Evolutionary conservation across 1,284 basidiomycete genomes (phyloP).

Genomic region (Leccinum subspadiceum): DNA sequence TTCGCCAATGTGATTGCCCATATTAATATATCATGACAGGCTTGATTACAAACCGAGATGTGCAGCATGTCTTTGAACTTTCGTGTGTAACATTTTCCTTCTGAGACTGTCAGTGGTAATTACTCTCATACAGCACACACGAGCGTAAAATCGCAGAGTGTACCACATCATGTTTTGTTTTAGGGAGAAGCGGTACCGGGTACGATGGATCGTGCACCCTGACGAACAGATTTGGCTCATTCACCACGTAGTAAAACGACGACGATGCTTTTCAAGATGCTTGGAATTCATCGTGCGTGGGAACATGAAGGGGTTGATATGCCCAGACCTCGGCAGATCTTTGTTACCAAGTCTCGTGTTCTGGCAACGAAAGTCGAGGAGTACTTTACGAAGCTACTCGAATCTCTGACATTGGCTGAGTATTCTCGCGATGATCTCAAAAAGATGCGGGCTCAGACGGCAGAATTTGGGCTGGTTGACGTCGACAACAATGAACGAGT

Average conservation of each 20-base stretch:
- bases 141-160: slow-evolving; percentile 66
- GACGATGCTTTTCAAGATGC: slow-evolving; percentile 73
- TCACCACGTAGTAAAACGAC: slow-evolving; percentile 59
- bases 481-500: slow-evolving; percentile 47
- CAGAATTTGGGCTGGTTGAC: slow-evolving; percentile 43
- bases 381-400: slow-evolving; percentile 55
- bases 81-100: slow-evolving; percentile 40
- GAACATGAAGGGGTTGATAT: slow-evolving; percentile 31
- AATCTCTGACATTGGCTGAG: slow-evolving; percentile 40
- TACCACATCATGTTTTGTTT: slow-evolving; percentile 59
- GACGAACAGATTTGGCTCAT: slow-evolving; percentile 1
- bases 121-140: slow-evolving; percentile 38
- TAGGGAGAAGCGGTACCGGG: slow-evolving; percentile 75
- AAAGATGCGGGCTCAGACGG: slow-evolving; percentile 21
- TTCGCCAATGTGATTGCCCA: slow-evolving; percentile 1
- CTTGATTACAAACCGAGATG: slow-evolving; percentile 46
- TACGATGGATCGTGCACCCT: slow-evolving; percentile 27
- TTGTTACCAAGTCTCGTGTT: slow-evolving; percentile 68
- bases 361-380: slow-evolving; percentile 66
- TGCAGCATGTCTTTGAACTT: slow-evolving; percentile 52
- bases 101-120: background rate
- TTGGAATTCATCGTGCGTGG: slow-evolving; percentile 58
- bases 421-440: slow-evolving; percentile 41
- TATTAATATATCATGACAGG: slow-evolving; percentile 31
- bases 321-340: slow-evolving; percentile 59